Percentiles rank a stretch among this genome's conserved stretches.
Conservation (phyloP, 768 basidiomycete genomes). For the Megacollybia marginata region DNA sequence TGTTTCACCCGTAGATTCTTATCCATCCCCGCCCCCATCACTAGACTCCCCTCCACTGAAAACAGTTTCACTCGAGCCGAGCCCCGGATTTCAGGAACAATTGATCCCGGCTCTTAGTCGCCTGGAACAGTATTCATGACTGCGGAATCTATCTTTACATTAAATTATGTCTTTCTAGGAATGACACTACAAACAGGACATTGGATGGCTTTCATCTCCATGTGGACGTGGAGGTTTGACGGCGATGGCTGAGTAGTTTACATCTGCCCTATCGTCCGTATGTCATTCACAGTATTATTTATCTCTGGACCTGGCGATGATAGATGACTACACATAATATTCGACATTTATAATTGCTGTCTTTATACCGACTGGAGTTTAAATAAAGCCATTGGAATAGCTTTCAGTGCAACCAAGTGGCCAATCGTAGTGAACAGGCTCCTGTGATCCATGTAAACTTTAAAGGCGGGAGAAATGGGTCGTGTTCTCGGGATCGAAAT, state of each 20-base stretch:
- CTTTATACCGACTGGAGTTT: too few species aligned
- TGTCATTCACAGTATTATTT: too few species aligned
- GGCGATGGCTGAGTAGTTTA: too few species aligned
- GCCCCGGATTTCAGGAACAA: not conserved
- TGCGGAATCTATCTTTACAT: not conserved
- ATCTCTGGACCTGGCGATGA: too few species aligned
- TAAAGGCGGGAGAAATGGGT: slow-evolving; percentile 17
- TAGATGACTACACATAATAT: too few species aligned
- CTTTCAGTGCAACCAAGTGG: slow-evolving; percentile 8
- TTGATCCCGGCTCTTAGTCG: not conserved
- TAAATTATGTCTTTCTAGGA: not conserved
- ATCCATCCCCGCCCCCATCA: slow-evolving; percentile 43
- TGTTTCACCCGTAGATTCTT: slow-evolving; percentile 29
- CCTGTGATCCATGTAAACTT: slow-evolving; percentile 25
- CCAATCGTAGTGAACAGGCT: slow-evolving; percentile 12
- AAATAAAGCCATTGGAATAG: too few species aligned
- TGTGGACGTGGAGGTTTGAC: too few species aligned
- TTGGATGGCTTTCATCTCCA: too few species aligned
- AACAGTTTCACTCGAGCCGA: not conserved
- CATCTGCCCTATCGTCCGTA: too few species aligned
- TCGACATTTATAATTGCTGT: too few species aligned
- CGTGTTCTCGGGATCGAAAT: slow-evolving; percentile 11
- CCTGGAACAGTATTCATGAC: not conserved
- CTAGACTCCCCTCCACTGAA: slow-evolving; percentile 20
- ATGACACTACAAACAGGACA: too few species aligned